Conservation (phyloP, 176 grass and related monocot genomes). For the Rhynchospora breviuscula region DNA sequence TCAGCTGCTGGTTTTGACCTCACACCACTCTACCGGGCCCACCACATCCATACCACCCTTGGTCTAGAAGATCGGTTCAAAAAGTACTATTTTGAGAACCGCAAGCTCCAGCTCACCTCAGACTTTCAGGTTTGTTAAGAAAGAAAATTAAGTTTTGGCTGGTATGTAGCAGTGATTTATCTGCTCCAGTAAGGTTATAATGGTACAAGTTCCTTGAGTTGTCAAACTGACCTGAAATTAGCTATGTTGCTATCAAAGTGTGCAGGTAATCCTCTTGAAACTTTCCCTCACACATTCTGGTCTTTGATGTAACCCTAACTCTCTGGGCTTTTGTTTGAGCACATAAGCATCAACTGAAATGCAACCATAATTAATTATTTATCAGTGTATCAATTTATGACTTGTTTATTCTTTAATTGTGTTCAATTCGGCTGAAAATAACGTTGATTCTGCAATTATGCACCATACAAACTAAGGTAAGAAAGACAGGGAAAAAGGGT, state of each 20-base stretch:
- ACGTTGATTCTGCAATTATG: background rate
- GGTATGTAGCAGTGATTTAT: background rate
- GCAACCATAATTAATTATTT: background rate
- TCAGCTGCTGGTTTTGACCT: conserved; percentile 67
- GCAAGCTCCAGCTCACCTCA: conserved; percentile 92
- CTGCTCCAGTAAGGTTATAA: background rate
- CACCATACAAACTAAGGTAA: background rate
- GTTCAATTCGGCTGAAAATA: background rate
- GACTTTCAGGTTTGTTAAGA: conserved; percentile 46
- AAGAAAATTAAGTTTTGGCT: background rate
- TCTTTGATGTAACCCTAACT: background rate
- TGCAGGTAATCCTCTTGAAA: background rate
- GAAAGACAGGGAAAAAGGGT: too few relatives aligned
- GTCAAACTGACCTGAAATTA: background rate
- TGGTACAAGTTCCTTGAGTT: background rate
- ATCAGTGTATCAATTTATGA: background rate
- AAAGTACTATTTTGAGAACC: conserved; percentile 92
- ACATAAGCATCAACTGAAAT: background rate
- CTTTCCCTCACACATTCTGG: background rate
- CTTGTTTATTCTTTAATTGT: background rate
- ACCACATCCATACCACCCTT: conserved; percentile 86
- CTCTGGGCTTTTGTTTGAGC: background rate
- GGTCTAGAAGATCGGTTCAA: conserved; percentile 73
- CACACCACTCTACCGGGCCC: conserved; percentile 85
- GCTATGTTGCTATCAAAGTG: background rate